Base-by-base conservation (phyloP, 2,329 filamentous ascomycete genomes). In the Colletotrichum sp. region DNA sequence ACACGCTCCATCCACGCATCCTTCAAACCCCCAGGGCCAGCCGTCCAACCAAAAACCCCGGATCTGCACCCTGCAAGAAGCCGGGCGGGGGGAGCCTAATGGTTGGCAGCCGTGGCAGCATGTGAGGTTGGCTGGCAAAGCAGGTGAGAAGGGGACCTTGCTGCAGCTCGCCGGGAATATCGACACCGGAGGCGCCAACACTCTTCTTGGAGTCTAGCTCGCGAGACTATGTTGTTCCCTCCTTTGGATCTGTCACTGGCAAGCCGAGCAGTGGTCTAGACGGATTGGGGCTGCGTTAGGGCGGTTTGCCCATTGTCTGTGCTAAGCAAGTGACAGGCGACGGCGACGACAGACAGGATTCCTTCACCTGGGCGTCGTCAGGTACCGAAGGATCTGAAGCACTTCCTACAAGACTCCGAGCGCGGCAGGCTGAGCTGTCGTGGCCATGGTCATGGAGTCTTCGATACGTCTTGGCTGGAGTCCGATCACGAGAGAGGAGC, bases 41-140 rank as follows among this genome's bases (percentile, higher is more conserved):
- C 32, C 59, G 24, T 24, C 70, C 57, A 59, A 73, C 70, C 64
- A 73, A 64, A 39, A 67, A 39, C 64, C 73, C 73, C 70, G 64
- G 70, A 75, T 75, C 70, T 75, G 70, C 73, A 34, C 63, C 70
- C 67, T 73, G 73, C 57, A 68, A 60, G 64, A 73, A 73, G 57
- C 69, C 73, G 69, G 73, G 72, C 52, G 61, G 70, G 48, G 43
- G 34, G 64, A 34, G 43, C 43, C 63, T 30, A 52, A 52, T 59
- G 24, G 55, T 30, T 59, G 55, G 55, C 55, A 59, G 43, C 43
- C 43, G 43, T 52, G 43, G 43, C n/a, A 52, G 43, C 43, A 52
- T 52, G 43, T 52, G 43, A 52, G 43, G 43, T 52, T 52, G 26
- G 21, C 30, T 60, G 57, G 57, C 57, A 60, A 60, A 28, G 26